phyloP scores from a whole-genome alignment of 2,329 filamentous ascomycete species.

The Teratosphaeriaceae sp. region DNA sequence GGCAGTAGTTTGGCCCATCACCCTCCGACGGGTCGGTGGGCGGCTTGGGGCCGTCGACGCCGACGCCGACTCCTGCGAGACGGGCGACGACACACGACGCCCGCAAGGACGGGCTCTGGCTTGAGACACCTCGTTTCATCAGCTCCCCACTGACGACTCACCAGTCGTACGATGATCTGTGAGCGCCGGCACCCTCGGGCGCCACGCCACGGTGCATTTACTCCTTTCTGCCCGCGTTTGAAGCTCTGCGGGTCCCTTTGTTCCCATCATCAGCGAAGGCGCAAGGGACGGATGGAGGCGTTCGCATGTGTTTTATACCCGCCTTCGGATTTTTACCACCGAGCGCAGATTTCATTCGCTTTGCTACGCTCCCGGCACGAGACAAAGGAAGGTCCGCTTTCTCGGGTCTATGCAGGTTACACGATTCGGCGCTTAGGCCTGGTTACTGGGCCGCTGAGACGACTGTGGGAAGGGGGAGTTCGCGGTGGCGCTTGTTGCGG shows the following conservation, averaged over 20 bases:
- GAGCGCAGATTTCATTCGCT: not conserved
- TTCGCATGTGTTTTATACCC: not conserved
- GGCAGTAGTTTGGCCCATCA: conserved; percentile 19
- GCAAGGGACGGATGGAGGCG: conserved; percentile 4
- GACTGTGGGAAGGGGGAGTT: not conserved
- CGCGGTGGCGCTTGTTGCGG: not conserved
- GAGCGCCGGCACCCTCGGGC: not conserved
- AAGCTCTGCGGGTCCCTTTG: conserved; percentile 4
- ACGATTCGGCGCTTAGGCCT: not conserved
- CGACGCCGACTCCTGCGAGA: too few species aligned
- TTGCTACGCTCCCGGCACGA: not conserved
- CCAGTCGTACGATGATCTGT: not conserved
- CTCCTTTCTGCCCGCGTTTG: conserved; percentile 9
- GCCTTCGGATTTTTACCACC: not conserved
- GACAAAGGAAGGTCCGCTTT: not conserved
- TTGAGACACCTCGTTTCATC: conserved; percentile 7
- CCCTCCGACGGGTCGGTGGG: not conserved
- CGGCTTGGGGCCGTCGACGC: too few species aligned
- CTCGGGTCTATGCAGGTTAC: not conserved
- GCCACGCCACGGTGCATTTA: conserved; percentile 2
- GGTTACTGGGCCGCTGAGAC: not conserved
- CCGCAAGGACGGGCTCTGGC: conserved; percentile 1
- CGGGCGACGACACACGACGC: too few species aligned
- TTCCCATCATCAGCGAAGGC: conserved; percentile 5
- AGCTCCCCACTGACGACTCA: not conserved